A percentile compares a stretch with the other conserved stretches of the same genome.
Evolutionary conservation across 2,329 filamentous ascomycete species (phyloP).

Genomic region (Verticillium alfalfae): DNA sequence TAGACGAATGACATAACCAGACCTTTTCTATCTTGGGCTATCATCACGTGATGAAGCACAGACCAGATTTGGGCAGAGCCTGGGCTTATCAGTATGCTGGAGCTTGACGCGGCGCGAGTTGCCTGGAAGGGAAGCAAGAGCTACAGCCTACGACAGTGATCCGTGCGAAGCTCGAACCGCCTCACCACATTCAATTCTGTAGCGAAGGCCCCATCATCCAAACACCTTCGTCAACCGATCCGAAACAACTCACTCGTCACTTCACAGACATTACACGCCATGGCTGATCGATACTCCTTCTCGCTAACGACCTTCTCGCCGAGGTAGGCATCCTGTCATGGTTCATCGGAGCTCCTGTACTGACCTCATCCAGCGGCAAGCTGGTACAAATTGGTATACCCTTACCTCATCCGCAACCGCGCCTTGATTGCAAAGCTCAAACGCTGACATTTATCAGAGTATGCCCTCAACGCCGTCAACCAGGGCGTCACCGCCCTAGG

Average conservation of each 20-base stretch:
- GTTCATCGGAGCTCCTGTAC: not conserved
- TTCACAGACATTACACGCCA: conserved; percentile 34
- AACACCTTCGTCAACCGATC: conserved; percentile 7
- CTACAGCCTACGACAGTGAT: not conserved
- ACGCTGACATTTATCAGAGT: conserved; percentile 57
- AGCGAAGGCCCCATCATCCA: not conserved
- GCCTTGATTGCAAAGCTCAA: not conserved
- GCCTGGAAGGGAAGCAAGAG: conserved; percentile 13
- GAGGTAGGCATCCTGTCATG: conserved; percentile 59
- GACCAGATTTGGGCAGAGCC: not conserved
- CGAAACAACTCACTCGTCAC: conserved; percentile 4
- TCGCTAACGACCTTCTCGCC: conserved; percentile 99
- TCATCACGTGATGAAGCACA: not conserved
- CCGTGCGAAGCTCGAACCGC: conserved; percentile 10
- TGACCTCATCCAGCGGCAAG: conserved; percentile 66
- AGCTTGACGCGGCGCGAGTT: conserved; percentile 16
- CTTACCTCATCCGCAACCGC: not conserved
- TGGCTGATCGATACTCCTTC: conserved; percentile 99
- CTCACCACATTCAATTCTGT: conserved; percentile 9
- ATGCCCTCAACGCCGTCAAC: conserved; percentile 98
- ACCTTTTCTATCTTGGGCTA: not conserved
- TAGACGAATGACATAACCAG: too few species aligned
- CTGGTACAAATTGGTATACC: conserved; percentile 86
- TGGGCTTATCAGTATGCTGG: not conserved
- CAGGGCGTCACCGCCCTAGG: conserved; percentile 97